Evolutionary conservation across 2,329 filamentous ascomycete species (phyloP).

Genomic region (Ceratocystiopsis sp.): DNA sequence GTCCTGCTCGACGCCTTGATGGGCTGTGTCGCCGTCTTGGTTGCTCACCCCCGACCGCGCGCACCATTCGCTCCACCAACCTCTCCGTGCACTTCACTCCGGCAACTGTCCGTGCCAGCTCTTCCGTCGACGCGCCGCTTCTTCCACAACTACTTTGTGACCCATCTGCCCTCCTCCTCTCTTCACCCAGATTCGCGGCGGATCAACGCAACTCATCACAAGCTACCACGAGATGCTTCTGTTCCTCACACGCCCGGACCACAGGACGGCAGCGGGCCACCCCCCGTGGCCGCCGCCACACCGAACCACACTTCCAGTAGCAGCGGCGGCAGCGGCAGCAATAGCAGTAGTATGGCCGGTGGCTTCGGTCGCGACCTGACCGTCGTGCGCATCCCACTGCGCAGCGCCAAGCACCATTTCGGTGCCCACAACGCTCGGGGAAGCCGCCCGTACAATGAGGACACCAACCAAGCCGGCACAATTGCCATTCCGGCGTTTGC

Average conservation of each 20-base stretch:
- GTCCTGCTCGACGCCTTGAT: constrained; percentile 10
- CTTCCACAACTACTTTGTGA: constrained; percentile 97
- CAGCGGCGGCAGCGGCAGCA: constrained; percentile 32
- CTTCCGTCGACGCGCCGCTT: constrained; percentile 2
- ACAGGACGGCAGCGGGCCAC: constrained; percentile 29
- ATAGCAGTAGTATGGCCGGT: constrained; percentile 34
- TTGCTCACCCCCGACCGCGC: constrained; percentile 2
- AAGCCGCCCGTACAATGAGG: constrained; percentile 78
- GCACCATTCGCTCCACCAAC: neutral
- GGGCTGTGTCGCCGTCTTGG: constrained; percentile 9
- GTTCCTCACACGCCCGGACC: constrained; percentile 50
- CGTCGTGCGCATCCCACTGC: constrained; percentile 84
- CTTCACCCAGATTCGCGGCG: constrained; percentile 69
- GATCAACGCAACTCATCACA: constrained; percentile 53
- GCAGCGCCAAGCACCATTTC: constrained; percentile 91
- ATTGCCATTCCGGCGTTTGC: constrained; percentile 87
- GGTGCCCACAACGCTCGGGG: constrained; percentile 66
- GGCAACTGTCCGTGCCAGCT: neutral
- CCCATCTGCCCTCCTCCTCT: constrained; percentile 83
- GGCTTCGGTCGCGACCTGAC: constrained; percentile 54
- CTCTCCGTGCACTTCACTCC: neutral
- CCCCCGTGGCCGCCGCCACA: constrained; percentile 25
- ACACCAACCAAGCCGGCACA: constrained; percentile 84
- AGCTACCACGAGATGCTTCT: constrained; percentile 71
- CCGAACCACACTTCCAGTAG: neutral